Evolutionary conservation across 2,329 filamentous ascomycete species (phyloP), one percentile per base, ranked within the genome.

Genomic region (Claviceps lovelessii): DNA sequence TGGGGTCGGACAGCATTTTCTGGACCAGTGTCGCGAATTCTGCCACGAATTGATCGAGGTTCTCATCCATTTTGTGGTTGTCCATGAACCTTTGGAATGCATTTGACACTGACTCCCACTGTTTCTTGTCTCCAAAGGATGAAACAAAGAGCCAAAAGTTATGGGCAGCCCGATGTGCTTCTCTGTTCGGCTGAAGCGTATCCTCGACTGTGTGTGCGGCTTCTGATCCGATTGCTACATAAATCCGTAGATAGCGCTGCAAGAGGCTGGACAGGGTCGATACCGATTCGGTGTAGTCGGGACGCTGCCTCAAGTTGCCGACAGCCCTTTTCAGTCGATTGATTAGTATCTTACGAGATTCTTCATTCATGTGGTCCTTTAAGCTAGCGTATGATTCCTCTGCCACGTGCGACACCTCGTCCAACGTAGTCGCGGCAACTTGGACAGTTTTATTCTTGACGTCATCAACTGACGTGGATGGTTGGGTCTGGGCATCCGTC

Each of bases 201-300:
- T 86, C 79, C 58, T 87, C 79, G 0, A 84, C 79, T 1, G 80
- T 79, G 29, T 81, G 75, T 2, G 83, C 74, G 0, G 88, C 78
- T 50, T 88, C 80, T 54, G 85, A 79, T 0, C 83, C 78, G 0
- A 84, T 85, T 41, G 83, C 81, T 0, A 88, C 88, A 66, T 96
- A 96, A 10, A 83, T 75, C 58, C 81, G 73, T 10, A 87, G 84
- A 67, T 95, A 95, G 46, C 85, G 81, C 64, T 89, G 81, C 55
- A 96, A 76, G 6, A 97, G 75, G 8, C 83, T 70, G 0, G 86
- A 81, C 37, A 97, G 69, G 0, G 84, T 89, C 0, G 87, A 89
- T 0, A 95, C 89, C 0, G 90, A 95, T 50, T 90, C 83, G 0
- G 85, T 83, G 66, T 97, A 97, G 66, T 95, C 89, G 8, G 78